Conservation (phyloP, 306 rosid genomes). For the Purshia tridentata region DNA sequence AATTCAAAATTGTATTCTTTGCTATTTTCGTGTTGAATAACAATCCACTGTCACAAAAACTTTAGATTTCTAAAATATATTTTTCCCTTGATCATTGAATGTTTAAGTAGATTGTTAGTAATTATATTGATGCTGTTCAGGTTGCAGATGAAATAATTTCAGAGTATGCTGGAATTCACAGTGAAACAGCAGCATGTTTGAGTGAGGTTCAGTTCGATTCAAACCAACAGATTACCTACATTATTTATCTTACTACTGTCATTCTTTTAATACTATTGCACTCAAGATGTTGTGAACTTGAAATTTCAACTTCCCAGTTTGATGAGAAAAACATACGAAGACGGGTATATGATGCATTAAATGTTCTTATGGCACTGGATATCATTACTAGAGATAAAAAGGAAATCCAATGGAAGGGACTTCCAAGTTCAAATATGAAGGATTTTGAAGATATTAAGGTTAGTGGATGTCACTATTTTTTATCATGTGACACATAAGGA, state of each 20-base stretch:
- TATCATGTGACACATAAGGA: not conserved
- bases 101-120: not conserved
- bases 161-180: slow-evolving; percentile 17
- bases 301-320: slow-evolving; percentile 13
- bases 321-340: slow-evolving; percentile 36
- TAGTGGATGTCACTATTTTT: not conserved
- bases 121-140: slow-evolving; percentile 19
- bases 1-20: not conserved
- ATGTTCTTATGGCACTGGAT: slow-evolving; percentile 40
- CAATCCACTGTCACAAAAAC: not conserved
- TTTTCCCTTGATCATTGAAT: slow-evolving; percentile 4
- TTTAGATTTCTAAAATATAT: not conserved
- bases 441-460: slow-evolving; percentile 34
- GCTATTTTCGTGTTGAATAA: not conserved
- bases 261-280: not conserved
- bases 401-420: slow-evolving; percentile 41
- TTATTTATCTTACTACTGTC: not conserved
- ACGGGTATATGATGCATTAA: slow-evolving; percentile 39
- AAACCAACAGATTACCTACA: not conserved
- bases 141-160: slow-evolving; percentile 37
- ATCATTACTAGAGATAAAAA: slow-evolving; percentile 37
- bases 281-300: not conserved
- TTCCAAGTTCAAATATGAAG: slow-evolving; percentile 10
- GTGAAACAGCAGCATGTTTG: slow-evolving; percentile 10
- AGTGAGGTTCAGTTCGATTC: slow-evolving; percentile 36